These are phyloP conservation scores for Trifolium fragiferum DNA, from an alignment of 306 rosid genomes.

Conservation along the genomic window DNA sequence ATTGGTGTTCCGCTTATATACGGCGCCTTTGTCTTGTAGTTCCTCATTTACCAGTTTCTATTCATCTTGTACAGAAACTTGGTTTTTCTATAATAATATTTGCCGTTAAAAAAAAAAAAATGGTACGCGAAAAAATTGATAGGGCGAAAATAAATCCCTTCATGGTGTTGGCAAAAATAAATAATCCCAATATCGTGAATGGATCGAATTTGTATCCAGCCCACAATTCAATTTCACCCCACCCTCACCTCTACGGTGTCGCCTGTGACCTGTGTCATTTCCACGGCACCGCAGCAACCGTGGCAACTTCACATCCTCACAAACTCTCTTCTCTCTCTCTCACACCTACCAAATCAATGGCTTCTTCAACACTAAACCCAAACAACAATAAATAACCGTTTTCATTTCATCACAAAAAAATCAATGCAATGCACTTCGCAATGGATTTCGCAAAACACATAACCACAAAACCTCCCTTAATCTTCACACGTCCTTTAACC, in stretches of 20 bases:
- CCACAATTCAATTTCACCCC: neutral
- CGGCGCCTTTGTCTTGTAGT: too few relatives aligned
- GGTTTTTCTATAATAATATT: too few relatives aligned
- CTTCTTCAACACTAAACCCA: neutral
- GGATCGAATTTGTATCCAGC: neutral
- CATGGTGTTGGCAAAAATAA: too few relatives aligned
- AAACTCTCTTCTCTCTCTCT: neutral
- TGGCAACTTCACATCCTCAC: neutral
- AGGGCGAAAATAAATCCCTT: too few relatives aligned
- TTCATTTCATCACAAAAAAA: slow-evolving; percentile 23
- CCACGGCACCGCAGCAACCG: neutral
- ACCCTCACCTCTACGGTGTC: neutral
- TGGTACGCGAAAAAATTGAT: too few relatives aligned
- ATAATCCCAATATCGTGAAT: neutral
- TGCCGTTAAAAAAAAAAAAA: too few relatives aligned
- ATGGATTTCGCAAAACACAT: slow-evolving; percentile 58
- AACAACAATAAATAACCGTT: neutral
- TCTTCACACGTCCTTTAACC: slow-evolving; percentile 52
- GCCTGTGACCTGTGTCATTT: neutral
- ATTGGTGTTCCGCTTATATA: too few relatives aligned
- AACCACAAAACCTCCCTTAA: slow-evolving; percentile 34
- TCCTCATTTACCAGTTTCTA: too few relatives aligned
- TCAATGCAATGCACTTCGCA: slow-evolving; percentile 21
- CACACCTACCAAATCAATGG: neutral
- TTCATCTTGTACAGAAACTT: too few relatives aligned